Percentiles rank a stretch among this genome's conserved stretches.
These are phyloP conservation scores for Salix purpurea DNA, from an alignment of 345 rosid species.

Conservation along the genomic window DNA sequence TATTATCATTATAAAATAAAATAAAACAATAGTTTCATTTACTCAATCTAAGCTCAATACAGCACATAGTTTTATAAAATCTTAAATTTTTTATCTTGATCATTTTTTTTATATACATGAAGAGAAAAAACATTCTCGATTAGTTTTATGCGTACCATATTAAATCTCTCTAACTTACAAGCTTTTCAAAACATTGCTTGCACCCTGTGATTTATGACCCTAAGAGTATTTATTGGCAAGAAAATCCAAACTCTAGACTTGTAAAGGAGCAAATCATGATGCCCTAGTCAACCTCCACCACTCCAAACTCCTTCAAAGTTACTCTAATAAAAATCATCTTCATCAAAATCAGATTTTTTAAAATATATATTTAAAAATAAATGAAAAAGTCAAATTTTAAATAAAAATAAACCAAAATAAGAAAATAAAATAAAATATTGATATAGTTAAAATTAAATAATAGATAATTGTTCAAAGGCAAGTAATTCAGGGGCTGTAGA, in stretches of 20 bases:
- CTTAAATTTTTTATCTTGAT: not conserved
- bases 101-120: not conserved
- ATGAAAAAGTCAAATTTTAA: not conserved
- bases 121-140: too few relatives aligned
- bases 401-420: not conserved
- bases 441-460: not conserved
- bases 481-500: not conserved
- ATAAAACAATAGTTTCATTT: accelerated
- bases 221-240: too few relatives aligned
- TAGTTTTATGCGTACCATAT: accelerated
- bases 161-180: too few relatives aligned
- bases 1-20: not conserved
- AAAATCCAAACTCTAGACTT: too few relatives aligned
- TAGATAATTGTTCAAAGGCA: not conserved
- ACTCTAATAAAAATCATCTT: too few relatives aligned
- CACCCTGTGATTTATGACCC: too few relatives aligned
- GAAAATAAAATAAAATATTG: not conserved
- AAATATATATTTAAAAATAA: too few relatives aligned
- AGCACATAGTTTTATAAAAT: not conserved
- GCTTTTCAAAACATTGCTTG: too few relatives aligned
- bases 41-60: not conserved
- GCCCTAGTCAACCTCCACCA: accelerated
- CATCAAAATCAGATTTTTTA: too few relatives aligned
- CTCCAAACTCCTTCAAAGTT: too few relatives aligned
- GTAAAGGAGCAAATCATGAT: too few relatives aligned